Percentiles rank a stretch among this genome's conserved stretches.
Evolutionary conservation across 768 basidiomycete species (phyloP).

Genomic region (Tricholoma matsutake): DNA sequence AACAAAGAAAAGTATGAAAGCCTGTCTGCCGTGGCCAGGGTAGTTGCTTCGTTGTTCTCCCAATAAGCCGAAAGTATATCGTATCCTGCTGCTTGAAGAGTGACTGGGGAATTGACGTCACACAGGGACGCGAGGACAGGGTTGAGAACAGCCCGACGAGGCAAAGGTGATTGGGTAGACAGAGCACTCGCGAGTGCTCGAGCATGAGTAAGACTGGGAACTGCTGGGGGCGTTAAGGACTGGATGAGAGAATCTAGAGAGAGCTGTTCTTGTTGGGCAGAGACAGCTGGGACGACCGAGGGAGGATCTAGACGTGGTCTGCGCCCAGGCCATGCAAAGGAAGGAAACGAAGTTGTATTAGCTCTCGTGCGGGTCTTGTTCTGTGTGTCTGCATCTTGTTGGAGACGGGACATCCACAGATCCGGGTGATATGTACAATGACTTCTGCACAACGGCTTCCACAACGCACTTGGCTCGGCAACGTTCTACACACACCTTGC

Average conservation of each 20-base stretch:
- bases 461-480: background rate
- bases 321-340: constrained; percentile 23
- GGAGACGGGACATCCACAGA: constrained; percentile 28
- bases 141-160: constrained; percentile 48
- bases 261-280: constrained; percentile 28
- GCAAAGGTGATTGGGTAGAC: constrained; percentile 51
- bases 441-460: background rate
- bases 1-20: constrained; percentile 66
- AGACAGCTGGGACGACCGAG: constrained; percentile 11
- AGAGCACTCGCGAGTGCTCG: constrained; percentile 54
- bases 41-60: constrained; percentile 51
- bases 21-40: constrained; percentile 53
- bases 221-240: constrained; percentile 50
- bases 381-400: constrained; percentile 24
- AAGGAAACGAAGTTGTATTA: constrained; percentile 33
- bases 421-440: background rate
- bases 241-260: constrained; percentile 41
- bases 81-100: constrained; percentile 65
- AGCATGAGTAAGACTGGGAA: constrained; percentile 66
- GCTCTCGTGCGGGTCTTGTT: constrained; percentile 28
- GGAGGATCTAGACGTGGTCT: constrained; percentile 21
- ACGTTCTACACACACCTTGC: constrained; percentile 9
- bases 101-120: constrained; percentile 44
- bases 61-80: constrained; percentile 72
- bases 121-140: constrained; percentile 65